phyloP scores from a whole-genome alignment of 805 yeast genomes.

The Schwanniomyces pseudopolymorphus region DNA sequence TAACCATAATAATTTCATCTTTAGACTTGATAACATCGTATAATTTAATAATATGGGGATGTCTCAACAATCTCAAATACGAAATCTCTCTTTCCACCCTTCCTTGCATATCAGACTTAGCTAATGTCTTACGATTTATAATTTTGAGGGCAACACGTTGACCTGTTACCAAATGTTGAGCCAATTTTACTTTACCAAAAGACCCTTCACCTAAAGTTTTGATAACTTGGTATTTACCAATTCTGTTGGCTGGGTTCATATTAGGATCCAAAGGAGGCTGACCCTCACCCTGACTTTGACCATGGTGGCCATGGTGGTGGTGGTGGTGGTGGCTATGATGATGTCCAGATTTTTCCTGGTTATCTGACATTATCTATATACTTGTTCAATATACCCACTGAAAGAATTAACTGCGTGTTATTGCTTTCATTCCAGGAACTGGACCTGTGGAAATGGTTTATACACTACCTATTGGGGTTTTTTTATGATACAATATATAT shows the following conservation, averaged over 20 bases:
- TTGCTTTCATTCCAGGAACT: neutral
- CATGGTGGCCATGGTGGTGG: constrained; percentile 21
- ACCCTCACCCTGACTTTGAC: constrained; percentile 12
- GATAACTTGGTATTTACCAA: constrained; percentile 91
- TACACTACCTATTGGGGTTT: neutral
- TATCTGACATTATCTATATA: constrained; percentile 8
- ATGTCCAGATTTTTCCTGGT: constrained; percentile 7
- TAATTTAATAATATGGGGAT: constrained; percentile 93
- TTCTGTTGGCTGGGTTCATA: constrained; percentile 45
- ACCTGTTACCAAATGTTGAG: constrained; percentile 86
- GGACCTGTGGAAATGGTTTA: neutral
- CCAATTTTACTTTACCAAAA: constrained; percentile 92
- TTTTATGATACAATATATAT: too few species aligned
- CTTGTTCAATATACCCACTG: neutral
- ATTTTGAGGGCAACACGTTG: constrained; percentile 91
- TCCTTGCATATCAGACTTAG: constrained; percentile 96
- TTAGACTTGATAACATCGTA: constrained; percentile 94
- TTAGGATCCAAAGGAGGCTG: constrained; percentile 8
- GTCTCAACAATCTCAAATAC: constrained; percentile 81
- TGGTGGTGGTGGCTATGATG: constrained; percentile 16
- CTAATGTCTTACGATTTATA: constrained; percentile 86
- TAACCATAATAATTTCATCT: constrained; percentile 96
- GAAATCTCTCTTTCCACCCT: constrained; percentile 93
- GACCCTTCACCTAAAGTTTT: constrained; percentile 96
- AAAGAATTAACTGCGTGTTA: neutral